A percentile compares a stretch with the other conserved stretches of the same genome.
phyloP scores from a whole-genome alignment of 192 early-diverging fungal species.

The Gaertneriomyces semiglobifer region DNA sequence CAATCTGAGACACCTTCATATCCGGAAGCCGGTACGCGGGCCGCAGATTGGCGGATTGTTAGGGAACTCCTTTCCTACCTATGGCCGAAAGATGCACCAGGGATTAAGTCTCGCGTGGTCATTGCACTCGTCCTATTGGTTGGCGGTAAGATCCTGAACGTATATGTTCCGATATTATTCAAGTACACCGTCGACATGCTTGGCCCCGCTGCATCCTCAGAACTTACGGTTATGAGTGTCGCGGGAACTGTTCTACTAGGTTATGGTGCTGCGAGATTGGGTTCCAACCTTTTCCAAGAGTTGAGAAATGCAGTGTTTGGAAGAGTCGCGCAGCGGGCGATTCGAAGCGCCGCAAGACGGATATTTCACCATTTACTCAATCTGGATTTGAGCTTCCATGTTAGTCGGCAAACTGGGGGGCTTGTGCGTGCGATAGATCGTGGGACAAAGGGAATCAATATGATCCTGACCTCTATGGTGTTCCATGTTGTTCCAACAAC shows the following conservation, averaged over 20 bases:
- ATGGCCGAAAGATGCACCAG: slow-evolving; percentile 87
- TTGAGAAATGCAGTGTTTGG: slow-evolving; percentile 92
- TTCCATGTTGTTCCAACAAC: slow-evolving; percentile 94
- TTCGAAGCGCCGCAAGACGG: slow-evolving; percentile 77
- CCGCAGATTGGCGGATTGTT: slow-evolving; percentile 57
- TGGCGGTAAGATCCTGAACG: slow-evolving; percentile 73
- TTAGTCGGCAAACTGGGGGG: slow-evolving; percentile 93
- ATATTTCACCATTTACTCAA: slow-evolving; percentile 89
- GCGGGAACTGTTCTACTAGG: slow-evolving; percentile 92
- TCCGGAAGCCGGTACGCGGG: slow-evolving; percentile 17
- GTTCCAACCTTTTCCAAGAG: slow-evolving; percentile 78
- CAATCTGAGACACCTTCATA: slow-evolving; percentile 7
- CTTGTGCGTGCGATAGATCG: slow-evolving; percentile 95
- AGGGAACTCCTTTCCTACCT: slow-evolving; percentile 71
- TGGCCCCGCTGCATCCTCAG: slow-evolving; percentile 44
- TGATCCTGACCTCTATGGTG: slow-evolving; percentile 89
- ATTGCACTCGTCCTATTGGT: slow-evolving; percentile 78
- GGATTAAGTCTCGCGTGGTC: slow-evolving; percentile 83
- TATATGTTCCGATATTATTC: slow-evolving; percentile 94
- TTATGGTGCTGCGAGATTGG: slow-evolving; percentile 88
- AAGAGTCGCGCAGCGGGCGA: slow-evolving; percentile 88
- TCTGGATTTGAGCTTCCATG: slow-evolving; percentile 88
- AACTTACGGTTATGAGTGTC: slow-evolving; percentile 63
- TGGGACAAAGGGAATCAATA: slow-evolving; percentile 87
- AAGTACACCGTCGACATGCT: slow-evolving; percentile 88